Evolutionary conservation across 768 basidiomycete species (phyloP).

Genomic region (Xerocomellus dryophilus): DNA sequence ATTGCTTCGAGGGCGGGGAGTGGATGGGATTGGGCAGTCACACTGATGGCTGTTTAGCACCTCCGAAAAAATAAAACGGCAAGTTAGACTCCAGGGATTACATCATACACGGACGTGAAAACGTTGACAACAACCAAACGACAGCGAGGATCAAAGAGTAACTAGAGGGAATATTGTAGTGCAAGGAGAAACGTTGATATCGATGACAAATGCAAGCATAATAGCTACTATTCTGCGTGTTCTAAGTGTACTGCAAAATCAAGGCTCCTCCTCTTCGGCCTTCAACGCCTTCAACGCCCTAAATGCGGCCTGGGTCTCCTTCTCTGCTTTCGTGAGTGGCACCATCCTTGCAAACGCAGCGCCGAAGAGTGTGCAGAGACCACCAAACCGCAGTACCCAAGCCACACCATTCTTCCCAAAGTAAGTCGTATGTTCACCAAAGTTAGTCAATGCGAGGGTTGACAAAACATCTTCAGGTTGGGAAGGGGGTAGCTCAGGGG

Average conservation of each 20-base stretch:
- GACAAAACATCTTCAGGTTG: conserved; percentile 35
- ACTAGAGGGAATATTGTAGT: conserved; percentile 5
- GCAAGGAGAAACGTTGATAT: not conserved
- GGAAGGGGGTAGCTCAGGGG: conserved; percentile 11
- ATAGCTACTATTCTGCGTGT: not conserved
- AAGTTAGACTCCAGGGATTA: not conserved
- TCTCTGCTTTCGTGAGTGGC: conserved; percentile 87
- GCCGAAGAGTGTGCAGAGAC: conserved; percentile 77
- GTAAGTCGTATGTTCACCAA: conserved; percentile 53
- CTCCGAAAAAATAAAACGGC: not conserved
- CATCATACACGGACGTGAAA: conserved; percentile 1
- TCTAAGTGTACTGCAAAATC: conserved; percentile 13
- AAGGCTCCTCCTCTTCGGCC: conserved; percentile 53
- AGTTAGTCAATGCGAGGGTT: conserved; percentile 15
- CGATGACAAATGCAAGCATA: conserved; percentile 16
- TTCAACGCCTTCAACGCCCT: conserved; percentile 76
- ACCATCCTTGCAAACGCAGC: conserved; percentile 79
- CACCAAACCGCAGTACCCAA: conserved; percentile 93
- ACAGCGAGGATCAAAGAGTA: not conserved
- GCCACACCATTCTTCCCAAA: conserved; percentile 86
- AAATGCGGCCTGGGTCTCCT: conserved; percentile 79
- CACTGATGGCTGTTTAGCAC: conserved; percentile 28
- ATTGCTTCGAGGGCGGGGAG: conserved; percentile 22
- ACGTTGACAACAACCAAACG: not conserved
- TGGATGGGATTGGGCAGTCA: conserved; percentile 29